Conservation (phyloP, 176 grass and related monocot genomes). For the Triticum timopheevii region DNA sequence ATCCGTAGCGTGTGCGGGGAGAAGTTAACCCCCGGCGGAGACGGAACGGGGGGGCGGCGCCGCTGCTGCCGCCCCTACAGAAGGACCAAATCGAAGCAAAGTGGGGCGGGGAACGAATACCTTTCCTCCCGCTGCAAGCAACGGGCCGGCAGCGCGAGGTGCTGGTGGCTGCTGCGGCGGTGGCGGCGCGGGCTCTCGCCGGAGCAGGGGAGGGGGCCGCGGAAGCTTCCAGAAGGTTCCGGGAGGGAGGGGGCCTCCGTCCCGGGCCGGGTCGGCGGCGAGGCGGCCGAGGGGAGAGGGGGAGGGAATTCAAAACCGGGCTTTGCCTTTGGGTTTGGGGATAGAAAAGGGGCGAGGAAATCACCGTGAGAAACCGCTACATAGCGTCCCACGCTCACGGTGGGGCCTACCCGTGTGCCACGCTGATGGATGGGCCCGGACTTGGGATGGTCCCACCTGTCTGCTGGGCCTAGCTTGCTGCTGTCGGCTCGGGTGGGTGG, state of each 20-base stretch:
- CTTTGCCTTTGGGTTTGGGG: neutral
- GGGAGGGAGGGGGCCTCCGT: too few relatives aligned
- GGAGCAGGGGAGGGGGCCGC: neutral
- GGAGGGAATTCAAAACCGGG: constrained; percentile 15
- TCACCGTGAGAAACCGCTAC: neutral
- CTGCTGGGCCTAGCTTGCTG: neutral
- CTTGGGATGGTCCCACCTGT: neutral
- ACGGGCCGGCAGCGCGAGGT: neutral
- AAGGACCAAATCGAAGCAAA: neutral
- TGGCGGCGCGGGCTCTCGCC: neutral
- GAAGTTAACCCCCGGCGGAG: neutral
- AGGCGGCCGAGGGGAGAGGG: neutral
- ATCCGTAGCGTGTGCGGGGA: neutral
- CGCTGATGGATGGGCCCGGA: neutral
- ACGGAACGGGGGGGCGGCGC: neutral
- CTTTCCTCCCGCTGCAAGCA: constrained; percentile 16
- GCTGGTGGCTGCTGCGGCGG: neutral
- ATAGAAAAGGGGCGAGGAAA: neutral
- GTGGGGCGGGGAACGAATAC: neutral
- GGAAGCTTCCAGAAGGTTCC: neutral
- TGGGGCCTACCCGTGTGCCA: accelerated
- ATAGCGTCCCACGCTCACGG: neutral
- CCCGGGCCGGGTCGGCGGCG: constrained; percentile 9
- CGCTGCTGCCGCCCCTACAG: neutral
- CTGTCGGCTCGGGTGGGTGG: neutral